Evolutionary conservation across 306 rosid genomes (phyloP).

Genomic region (Astragalus glycyphyllos): DNA sequence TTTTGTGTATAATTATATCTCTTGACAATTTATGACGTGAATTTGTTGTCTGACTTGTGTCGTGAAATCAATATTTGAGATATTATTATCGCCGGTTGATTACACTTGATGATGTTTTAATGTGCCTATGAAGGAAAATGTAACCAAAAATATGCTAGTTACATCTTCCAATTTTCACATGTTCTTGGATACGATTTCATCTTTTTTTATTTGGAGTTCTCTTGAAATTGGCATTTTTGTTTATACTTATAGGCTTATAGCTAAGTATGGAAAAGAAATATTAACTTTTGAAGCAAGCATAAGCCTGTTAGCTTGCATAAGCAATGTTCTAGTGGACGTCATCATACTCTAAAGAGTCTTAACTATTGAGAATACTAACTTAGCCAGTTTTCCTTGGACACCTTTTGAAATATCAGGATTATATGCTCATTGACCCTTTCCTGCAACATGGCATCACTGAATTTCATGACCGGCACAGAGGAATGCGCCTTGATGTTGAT

Average conservation of each 20-base stretch:
- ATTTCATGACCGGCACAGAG: constrained; percentile 90
- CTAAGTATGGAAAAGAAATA: constrained; percentile 5
- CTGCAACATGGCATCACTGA: constrained; percentile 79
- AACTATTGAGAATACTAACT: constrained; percentile 35
- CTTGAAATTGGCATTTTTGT: constrained; percentile 4
- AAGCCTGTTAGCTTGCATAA: constrained; percentile 33
- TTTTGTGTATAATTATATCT: constrained; percentile 36
- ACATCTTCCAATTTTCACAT: constrained; percentile 1
- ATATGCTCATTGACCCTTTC: constrained; percentile 79
- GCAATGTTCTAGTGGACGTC: constrained; percentile 15
- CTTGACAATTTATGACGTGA: constrained; percentile 34
- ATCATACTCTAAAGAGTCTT: neutral
- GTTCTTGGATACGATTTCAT: neutral
- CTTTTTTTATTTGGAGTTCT: constrained; percentile 1
- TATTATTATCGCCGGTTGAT: constrained; percentile 27
- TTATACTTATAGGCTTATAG: constrained; percentile 7
- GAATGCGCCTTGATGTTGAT: constrained; percentile 95
- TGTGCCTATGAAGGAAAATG: constrained; percentile 17
- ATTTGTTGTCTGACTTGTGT: neutral
- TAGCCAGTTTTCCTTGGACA: constrained; percentile 30
- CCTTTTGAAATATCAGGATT: constrained; percentile 64
- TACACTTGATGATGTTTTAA: constrained; percentile 29
- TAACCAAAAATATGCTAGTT: constrained; percentile 9
- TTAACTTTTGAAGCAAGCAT: constrained; percentile 35
- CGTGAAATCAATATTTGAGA: constrained; percentile 35